Percentiles rank a stretch among this genome's conserved stretches.
These are phyloP conservation scores for Stagonosporopsis tanaceti DNA, from an alignment of 2,329 filamentous ascomycete genomes.

Conservation along the genomic window DNA sequence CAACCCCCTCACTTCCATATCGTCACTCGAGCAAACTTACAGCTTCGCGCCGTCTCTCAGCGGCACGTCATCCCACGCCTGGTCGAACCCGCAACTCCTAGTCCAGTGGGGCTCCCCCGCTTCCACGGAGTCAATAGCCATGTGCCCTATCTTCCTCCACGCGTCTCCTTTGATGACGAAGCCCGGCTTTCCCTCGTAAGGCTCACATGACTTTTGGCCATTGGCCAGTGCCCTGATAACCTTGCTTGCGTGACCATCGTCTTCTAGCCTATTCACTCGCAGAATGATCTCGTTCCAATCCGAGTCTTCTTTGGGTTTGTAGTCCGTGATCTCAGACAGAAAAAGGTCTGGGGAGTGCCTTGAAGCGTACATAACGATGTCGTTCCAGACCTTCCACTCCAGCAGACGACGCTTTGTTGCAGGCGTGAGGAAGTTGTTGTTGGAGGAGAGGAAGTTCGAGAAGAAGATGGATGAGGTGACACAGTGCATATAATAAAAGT, in stretches of 20 bases:
- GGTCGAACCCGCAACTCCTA: conserved; percentile 67
- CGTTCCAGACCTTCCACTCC: conserved; percentile 81
- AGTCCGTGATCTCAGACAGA: conserved; percentile 66
- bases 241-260: conserved; percentile 86
- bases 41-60: conserved; percentile 35
- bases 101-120: conserved; percentile 65
- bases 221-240: conserved; percentile 73
- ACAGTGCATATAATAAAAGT: conserved; percentile 85
- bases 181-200: conserved; percentile 54
- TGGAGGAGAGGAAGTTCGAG: conserved; percentile 64
- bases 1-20: background rate
- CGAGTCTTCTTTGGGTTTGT: conserved; percentile 59
- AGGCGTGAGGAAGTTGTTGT: conserved; percentile 63
- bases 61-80: conserved; percentile 66
- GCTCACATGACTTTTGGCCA: conserved; percentile 62
- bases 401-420: conserved; percentile 73
- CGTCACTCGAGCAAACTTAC: conserved; percentile 19
- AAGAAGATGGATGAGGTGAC: conserved; percentile 81
- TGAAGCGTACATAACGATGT: conserved; percentile 77
- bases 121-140: conserved; percentile 70
- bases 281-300: conserved; percentile 56
- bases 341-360: conserved; percentile 69
- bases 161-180: conserved; percentile 63
- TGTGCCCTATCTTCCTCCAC: conserved; percentile 68
- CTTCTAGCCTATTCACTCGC: conserved; percentile 59